These are phyloP conservation scores for Alternaria arbusti DNA, from an alignment of 2,329 filamentous ascomycete genomes.

Conservation along the genomic window DNA sequence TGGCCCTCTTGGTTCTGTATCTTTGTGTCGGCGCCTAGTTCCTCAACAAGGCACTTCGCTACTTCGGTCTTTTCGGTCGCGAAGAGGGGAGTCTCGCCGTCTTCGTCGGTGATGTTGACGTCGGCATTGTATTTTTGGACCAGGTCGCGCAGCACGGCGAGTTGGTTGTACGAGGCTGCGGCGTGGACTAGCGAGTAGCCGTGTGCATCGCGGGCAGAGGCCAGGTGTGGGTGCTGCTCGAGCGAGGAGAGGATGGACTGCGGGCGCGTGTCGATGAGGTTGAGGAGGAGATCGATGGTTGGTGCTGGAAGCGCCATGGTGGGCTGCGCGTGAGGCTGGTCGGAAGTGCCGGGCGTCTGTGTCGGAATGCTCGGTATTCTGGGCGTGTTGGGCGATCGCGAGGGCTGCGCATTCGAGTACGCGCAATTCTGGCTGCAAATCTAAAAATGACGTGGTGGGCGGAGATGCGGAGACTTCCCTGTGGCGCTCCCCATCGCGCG, in stretches of 20 bases:
- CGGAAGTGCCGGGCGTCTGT: background rate
- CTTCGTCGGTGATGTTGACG: constrained; percentile 84
- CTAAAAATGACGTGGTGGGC: constrained; percentile 21
- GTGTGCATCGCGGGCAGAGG: constrained; percentile 81
- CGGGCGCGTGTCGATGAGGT: constrained; percentile 79
- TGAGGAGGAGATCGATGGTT: constrained; percentile 57
- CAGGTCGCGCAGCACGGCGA: constrained; percentile 77
- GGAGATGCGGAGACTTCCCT: constrained; percentile 7
- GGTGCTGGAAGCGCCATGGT: constrained; percentile 43
- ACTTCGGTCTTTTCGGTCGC: constrained; percentile 83
- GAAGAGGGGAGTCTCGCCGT: constrained; percentile 93
- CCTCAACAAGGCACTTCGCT: constrained; percentile 80
- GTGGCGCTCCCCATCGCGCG: background rate
- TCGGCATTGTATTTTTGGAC: constrained; percentile 78
- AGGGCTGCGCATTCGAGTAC: constrained; percentile 4
- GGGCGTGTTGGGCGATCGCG: background rate
- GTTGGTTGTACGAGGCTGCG: constrained; percentile 88
- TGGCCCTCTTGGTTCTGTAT: constrained; percentile 75
- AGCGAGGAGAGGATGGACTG: constrained; percentile 76
- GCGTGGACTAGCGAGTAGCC: constrained; percentile 96
- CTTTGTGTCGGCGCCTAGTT: constrained; percentile 73
- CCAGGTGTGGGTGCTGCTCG: constrained; percentile 74
- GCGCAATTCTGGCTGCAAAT: constrained; percentile 2
- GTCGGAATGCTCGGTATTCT: background rate
- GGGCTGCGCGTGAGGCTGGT: background rate